These are phyloP conservation scores for Fusarium chaquense DNA, from an alignment of 2,329 filamentous ascomycete species.

Conservation along the genomic window DNA sequence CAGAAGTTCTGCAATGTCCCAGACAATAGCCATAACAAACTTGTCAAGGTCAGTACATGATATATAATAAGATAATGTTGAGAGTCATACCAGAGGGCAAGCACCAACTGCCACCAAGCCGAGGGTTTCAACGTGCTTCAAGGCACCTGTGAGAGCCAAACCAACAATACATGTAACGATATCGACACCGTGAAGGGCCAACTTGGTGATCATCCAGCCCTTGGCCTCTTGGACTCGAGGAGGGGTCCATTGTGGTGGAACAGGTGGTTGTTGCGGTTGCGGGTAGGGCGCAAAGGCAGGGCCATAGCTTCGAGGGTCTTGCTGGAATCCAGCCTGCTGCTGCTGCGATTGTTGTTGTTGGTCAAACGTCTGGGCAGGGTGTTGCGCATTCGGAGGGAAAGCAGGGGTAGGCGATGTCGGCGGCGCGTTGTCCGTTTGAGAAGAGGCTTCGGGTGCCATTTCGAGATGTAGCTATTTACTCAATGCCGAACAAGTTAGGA, in stretches of 20 bases:
- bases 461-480: neutral
- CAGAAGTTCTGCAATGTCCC: slow-evolving; percentile 56
- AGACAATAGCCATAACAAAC: slow-evolving; percentile 54
- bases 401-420: slow-evolving; percentile 16
- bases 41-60: slow-evolving; percentile 32
- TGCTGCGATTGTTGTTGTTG: slow-evolving; percentile 17
- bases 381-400: slow-evolving; percentile 29
- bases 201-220: slow-evolving; percentile 49
- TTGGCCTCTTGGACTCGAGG: slow-evolving; percentile 30
- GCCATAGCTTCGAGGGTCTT: slow-evolving; percentile 45
- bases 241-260: slow-evolving; percentile 35
- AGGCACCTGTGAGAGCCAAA: slow-evolving; percentile 47
- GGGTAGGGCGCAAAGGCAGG: slow-evolving; percentile 44
- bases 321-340: slow-evolving; percentile 34
- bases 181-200: slow-evolving; percentile 46
- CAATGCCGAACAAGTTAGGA: neutral
- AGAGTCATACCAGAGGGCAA: slow-evolving; percentile 39
- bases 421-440: slow-evolving; percentile 39
- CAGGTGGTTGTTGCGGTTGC: slow-evolving; percentile 28
- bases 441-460: slow-evolving; percentile 44
- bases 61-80: neutral
- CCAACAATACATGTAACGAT: slow-evolving; percentile 47
- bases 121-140: slow-evolving; percentile 25
- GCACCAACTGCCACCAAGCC: slow-evolving; percentile 25
- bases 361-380: slow-evolving; percentile 15